Percentiles rank a stretch among this genome's conserved stretches.
phyloP scores from a whole-genome alignment of 139 green algal genomes.

The Chlorella sorokiniana region DNA sequence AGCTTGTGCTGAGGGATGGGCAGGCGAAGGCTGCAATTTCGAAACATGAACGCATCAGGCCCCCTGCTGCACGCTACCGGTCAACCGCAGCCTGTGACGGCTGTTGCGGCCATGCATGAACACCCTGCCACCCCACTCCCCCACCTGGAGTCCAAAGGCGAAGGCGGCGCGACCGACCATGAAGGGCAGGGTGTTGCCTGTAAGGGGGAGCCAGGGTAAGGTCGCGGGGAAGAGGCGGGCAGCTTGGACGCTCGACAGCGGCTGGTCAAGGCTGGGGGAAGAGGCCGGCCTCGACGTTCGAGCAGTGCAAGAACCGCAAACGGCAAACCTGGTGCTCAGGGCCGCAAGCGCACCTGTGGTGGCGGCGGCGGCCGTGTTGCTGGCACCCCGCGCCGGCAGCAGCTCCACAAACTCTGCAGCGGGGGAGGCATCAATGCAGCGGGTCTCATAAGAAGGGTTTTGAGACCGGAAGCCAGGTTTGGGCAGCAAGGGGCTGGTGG shows the following conservation, averaged over 20 bases:
- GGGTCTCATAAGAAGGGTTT: not conserved
- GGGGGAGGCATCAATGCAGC: not conserved
- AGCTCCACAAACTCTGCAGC: constrained; percentile 46
- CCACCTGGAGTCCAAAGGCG: constrained; percentile 58
- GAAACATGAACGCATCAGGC: no score
- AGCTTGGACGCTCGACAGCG: no score
- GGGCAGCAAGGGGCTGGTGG: no score
- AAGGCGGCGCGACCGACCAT: constrained; percentile 62
- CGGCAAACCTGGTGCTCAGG: not conserved
- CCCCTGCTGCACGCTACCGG: no score
- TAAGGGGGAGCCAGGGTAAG: not conserved
- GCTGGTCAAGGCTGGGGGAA: no score
- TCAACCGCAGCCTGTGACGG: no score
- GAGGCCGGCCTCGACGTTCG: not conserved
- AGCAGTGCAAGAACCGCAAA: not conserved
- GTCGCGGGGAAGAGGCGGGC: not conserved
- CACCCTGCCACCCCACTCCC: not conserved
- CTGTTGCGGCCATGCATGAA: not conserved
- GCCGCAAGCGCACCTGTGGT: constrained; percentile 6
- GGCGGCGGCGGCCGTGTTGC: constrained; percentile 1
- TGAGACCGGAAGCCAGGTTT: not conserved
- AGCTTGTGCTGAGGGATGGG: no score
- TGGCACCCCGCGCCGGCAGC: constrained; percentile 2
- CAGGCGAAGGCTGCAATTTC: no score
- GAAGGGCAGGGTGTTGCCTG: constrained; percentile 32